Evolutionary conservation across 1,284 basidiomycete genomes (phyloP).

Genomic region (Prillingera fragicola): DNA sequence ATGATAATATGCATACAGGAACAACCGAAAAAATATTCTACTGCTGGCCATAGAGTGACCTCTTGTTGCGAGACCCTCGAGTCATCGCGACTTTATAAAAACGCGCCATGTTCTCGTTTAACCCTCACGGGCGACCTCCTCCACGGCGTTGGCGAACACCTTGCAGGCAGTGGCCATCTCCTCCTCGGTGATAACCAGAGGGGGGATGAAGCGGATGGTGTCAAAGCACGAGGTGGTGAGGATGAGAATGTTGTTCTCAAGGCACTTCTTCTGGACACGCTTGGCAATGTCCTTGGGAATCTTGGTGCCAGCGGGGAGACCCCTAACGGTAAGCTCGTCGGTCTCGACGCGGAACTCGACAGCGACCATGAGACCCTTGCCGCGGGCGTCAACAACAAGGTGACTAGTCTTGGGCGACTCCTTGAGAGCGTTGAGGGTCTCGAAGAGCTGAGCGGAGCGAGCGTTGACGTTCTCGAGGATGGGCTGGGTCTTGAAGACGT

Average conservation of each 20-base stretch:
- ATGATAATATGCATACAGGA: too few species aligned
- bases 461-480: constrained; percentile 70
- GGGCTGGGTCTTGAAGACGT: constrained; percentile 70
- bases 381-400: constrained; percentile 50
- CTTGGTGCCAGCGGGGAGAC: constrained; percentile 41
- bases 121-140: constrained; percentile 58
- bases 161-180: constrained; percentile 58
- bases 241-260: constrained; percentile 75
- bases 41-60: too few species aligned
- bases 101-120: too few species aligned
- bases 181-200: constrained; percentile 60
- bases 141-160: constrained; percentile 60
- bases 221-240: constrained; percentile 49
- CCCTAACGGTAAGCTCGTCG: constrained; percentile 29
- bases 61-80: too few species aligned
- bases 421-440: constrained; percentile 52
- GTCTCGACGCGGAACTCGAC: constrained; percentile 32
- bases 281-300: constrained; percentile 63
- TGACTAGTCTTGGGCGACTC: constrained; percentile 50
- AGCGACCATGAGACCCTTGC: constrained; percentile 49
- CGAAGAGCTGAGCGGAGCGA: constrained; percentile 68
- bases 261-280: constrained; percentile 71
- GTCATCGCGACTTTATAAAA: too few species aligned
- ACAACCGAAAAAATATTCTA: too few species aligned
- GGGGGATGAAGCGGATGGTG: constrained; percentile 61